Conservation (phyloP, 2,329 filamentous ascomycete genomes). For the Sporothrix protearum region DNA sequence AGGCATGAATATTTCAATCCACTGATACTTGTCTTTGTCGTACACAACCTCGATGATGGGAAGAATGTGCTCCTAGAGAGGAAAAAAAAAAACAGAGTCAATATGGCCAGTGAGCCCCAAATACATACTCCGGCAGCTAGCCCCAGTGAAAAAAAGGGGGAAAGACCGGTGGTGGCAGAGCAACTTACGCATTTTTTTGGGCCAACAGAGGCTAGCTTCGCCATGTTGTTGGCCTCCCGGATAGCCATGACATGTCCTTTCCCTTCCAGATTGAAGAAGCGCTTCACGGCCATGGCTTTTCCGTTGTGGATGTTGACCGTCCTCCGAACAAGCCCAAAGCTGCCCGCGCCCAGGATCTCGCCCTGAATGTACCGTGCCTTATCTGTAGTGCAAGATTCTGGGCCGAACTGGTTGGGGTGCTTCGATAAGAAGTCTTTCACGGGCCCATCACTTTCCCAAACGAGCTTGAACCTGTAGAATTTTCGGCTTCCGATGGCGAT, state of each 20-base stretch:
- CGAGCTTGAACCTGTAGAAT: slow-evolving; percentile 32
- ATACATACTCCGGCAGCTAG: background rate
- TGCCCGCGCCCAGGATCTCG: slow-evolving; percentile 30
- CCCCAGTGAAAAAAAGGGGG: too few relatives aligned
- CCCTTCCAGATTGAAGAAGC: slow-evolving; percentile 31
- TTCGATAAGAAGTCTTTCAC: slow-evolving; percentile 25
- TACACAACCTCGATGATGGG: slow-evolving; percentile 21
- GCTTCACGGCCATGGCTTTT: slow-evolving; percentile 33
- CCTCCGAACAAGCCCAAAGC: slow-evolving; percentile 31
- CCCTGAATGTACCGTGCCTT: slow-evolving; percentile 31
- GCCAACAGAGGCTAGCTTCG: slow-evolving; percentile 25
- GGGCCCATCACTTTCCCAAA: slow-evolving; percentile 29
- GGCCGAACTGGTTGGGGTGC: slow-evolving; percentile 14
- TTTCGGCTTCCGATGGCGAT: slow-evolving; percentile 30
- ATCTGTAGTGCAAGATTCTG: background rate
- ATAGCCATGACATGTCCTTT: slow-evolving; percentile 32
- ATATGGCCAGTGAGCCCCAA: background rate
- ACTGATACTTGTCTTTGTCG: slow-evolving; percentile 19
- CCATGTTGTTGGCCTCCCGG: slow-evolving; percentile 32
- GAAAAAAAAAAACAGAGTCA: background rate
- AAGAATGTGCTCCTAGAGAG: slow-evolving; percentile 28
- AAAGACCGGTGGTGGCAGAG: background rate
- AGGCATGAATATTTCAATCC: slow-evolving; percentile 29
- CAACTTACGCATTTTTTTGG: slow-evolving; percentile 22
- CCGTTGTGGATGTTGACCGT: slow-evolving; percentile 31